phyloP scores from a whole-genome alignment of 345 rosid genomes.

The Cardiospermum halicacabum region DNA sequence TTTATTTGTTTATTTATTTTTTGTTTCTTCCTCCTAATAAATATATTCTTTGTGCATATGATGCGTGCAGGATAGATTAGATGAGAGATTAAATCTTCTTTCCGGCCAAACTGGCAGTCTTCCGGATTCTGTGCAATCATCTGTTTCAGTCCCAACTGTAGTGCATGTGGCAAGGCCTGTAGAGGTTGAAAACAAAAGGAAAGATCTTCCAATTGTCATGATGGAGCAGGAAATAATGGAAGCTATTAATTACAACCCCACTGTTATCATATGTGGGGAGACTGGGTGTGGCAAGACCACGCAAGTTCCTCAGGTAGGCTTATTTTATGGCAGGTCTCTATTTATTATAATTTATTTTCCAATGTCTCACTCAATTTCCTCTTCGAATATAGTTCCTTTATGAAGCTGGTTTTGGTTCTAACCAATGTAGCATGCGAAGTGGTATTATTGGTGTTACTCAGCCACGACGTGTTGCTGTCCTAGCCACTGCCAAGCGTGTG shows the following conservation, averaged over 20 bases:
- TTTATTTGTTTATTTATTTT: too few relatives aligned
- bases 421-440: conserved; percentile 35
- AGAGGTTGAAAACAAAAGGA: conserved; percentile 65
- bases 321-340: conserved; percentile 11
- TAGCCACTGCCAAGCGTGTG: conserved; percentile 89
- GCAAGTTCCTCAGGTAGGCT: conserved; percentile 88
- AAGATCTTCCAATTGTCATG: conserved; percentile 89
- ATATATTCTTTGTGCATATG: too few relatives aligned
- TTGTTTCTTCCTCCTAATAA: conserved; percentile 13
- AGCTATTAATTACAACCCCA: conserved; percentile 61
- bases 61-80: conserved; percentile 34
- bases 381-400: conserved; percentile 64
- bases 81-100: conserved; percentile 22
- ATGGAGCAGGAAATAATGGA: conserved; percentile 99
- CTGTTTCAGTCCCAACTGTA: conserved; percentile 40
- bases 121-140: conserved; percentile 27
- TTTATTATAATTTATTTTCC: neutral
- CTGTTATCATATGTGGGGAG: conserved; percentile 76
- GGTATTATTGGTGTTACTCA: conserved; percentile 92
- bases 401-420: conserved; percentile 90
- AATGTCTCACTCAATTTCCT: conserved; percentile 11
- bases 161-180: conserved; percentile 72
- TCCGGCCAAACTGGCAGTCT: conserved; percentile 14
- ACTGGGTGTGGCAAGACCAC: conserved; percentile 98
- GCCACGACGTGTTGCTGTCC: conserved; percentile 96